Percentiles rank a stretch among this genome's conserved stretches.
These are phyloP conservation scores for Vinca minor DNA, from an alignment of 257 asterid species.

Conservation along the genomic window DNA sequence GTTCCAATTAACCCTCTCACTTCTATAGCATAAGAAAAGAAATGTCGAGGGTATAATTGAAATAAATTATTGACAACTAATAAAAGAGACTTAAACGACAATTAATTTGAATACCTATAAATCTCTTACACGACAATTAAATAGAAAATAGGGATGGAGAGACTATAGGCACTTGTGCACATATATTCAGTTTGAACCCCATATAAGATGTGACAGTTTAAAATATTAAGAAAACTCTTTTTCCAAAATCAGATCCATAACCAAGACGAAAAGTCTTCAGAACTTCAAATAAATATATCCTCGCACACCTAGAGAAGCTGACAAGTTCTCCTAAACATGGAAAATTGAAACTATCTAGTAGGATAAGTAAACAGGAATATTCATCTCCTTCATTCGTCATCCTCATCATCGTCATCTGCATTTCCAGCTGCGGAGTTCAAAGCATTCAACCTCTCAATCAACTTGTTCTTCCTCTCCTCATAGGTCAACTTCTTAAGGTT, in stretches of 20 bases:
- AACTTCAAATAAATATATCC: neutral
- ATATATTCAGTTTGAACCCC: neutral
- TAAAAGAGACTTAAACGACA: too few species aligned
- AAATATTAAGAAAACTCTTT: neutral
- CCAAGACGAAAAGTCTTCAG: neutral
- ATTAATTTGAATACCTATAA: too few species aligned
- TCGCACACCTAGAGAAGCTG: neutral
- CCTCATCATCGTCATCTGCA: conserved; percentile 40
- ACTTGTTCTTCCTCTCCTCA: conserved; percentile 53
- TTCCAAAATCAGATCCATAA: neutral
- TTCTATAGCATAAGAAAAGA: too few species aligned
- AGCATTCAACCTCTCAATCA: conserved; percentile 68
- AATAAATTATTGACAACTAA: too few species aligned
- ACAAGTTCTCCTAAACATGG: neutral
- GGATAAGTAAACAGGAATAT: neutral
- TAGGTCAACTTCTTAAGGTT: conserved; percentile 66
- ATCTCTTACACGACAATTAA: too few species aligned
- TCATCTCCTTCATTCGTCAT: conserved; percentile 21
- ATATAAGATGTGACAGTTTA: too few species aligned
- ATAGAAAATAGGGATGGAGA: too few species aligned
- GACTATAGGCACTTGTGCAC: too few species aligned
- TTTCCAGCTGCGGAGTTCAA: conserved; percentile 51
- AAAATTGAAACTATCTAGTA: conserved; percentile 1
- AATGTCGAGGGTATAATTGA: too few species aligned
- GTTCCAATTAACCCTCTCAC: too few species aligned